Conservation (phyloP, 1,139 yeast genomes). For the Yamadazyma triangularis region DNA sequence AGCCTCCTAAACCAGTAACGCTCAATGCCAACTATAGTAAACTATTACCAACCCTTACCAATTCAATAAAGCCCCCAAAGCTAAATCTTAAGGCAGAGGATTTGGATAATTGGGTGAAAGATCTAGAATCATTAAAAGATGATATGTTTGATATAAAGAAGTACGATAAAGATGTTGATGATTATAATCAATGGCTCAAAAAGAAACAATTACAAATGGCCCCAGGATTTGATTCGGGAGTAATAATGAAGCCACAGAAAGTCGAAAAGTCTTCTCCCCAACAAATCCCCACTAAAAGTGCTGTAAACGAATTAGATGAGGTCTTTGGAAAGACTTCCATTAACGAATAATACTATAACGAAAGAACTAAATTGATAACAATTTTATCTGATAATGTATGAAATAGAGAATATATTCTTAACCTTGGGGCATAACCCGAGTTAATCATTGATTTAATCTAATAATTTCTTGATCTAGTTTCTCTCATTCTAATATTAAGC, state of each 20-base stretch:
- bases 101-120: conserved; percentile 25
- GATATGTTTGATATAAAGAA: conserved; percentile 8
- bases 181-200: conserved; percentile 32
- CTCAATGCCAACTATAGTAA: conserved; percentile 49
- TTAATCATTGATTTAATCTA: too few relatives aligned
- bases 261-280: too few relatives aligned
- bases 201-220: conserved; percentile 34
- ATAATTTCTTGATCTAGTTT: too few relatives aligned
- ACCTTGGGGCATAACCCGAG: too few relatives aligned
- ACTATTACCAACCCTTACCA: conserved; percentile 30
- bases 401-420: too few relatives aligned
- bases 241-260: conserved; percentile 32
- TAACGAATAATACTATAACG: too few relatives aligned
- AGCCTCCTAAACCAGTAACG: conserved; percentile 56
- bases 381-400: too few relatives aligned
- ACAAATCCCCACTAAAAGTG: conserved; percentile 5
- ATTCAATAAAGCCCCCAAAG: conserved; percentile 38
- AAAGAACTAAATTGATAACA: too few relatives aligned
- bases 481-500: too few relatives aligned
- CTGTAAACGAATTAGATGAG: conserved; percentile 24
- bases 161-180: conserved; percentile 10
- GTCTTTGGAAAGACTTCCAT: conserved; percentile 25
- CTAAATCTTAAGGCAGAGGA: conserved; percentile 25
- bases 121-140: conserved; percentile 17
- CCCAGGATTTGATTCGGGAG: conserved; percentile 36